Conservation (phyloP, 441 rosid species). For the Raphanus hybrid region DNA sequence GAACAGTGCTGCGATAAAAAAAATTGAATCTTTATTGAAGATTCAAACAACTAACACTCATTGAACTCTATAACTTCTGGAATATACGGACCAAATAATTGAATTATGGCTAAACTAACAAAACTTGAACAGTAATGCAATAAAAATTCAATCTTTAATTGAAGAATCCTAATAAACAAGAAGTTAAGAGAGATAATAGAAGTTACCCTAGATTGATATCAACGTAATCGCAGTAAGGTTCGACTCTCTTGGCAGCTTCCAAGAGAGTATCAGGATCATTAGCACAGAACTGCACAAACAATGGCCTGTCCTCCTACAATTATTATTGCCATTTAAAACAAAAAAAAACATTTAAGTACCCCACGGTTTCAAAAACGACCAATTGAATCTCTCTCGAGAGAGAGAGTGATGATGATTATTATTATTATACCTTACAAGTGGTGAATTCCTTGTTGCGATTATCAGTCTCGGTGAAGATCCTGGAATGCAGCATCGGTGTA, state of each 20-base stretch:
- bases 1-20: neutral
- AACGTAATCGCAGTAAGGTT: conserved; percentile 81
- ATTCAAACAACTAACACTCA: neutral
- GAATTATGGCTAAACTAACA: too few species aligned
- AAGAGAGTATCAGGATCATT: conserved; percentile 81
- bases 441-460: conserved; percentile 80
- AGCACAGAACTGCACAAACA: conserved; percentile 95
- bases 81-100: neutral
- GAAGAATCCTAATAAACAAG: neutral
- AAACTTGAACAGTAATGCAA: too few species aligned
- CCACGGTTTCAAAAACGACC: too few species aligned
- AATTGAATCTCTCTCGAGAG: too few species aligned
- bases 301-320: conserved; percentile 91
- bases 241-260: conserved; percentile 84
- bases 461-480: conserved; percentile 72
- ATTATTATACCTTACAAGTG: conserved; percentile 77
- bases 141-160: neutral
- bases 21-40: neutral
- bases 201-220: conserved; percentile 90
- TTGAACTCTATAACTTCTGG: neutral
- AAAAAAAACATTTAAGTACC: too few species aligned
- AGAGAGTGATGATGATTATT: too few species aligned
- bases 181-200: neutral
- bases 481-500: conserved; percentile 89
- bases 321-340: too few species aligned